Conservation (phyloP, 805 yeast species). For the Schizosaccharomyces pombe region DNA sequence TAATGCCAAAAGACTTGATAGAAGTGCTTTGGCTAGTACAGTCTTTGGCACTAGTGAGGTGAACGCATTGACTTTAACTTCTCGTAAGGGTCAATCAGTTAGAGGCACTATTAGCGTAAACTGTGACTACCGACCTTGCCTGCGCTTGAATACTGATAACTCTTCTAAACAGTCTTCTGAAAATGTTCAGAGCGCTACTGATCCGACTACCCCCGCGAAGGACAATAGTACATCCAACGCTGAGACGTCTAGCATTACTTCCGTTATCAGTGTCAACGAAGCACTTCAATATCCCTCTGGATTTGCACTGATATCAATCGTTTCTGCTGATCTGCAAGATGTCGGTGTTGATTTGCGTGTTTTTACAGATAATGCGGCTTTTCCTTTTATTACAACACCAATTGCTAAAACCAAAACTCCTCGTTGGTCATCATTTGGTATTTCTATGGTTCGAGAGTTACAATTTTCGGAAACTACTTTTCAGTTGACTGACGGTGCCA, state of each 20-base stretch:
- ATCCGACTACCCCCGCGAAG: background rate
- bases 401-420: constrained; percentile 19
- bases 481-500: background rate
- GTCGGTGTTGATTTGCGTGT: constrained; percentile 46
- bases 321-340: constrained; percentile 32
- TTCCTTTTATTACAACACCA: constrained; percentile 36
- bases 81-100: constrained; percentile 52
- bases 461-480: constrained; percentile 30
- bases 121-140: constrained; percentile 60
- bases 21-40: constrained; percentile 34
- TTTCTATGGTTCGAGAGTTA: constrained; percentile 51
- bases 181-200: background rate
- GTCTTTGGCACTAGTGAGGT: constrained; percentile 32
- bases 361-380: constrained; percentile 53
- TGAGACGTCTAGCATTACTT: constrained; percentile 27
- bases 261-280: constrained; percentile 14
- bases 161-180: background rate
- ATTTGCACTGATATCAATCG: constrained; percentile 42
- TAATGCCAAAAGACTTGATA: constrained; percentile 29
- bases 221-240: constrained; percentile 6
- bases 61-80: constrained; percentile 12
- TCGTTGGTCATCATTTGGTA: constrained; percentile 35
- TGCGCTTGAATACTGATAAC: constrained; percentile 38
- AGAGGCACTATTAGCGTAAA: constrained; percentile 47
- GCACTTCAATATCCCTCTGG: constrained; percentile 28